Evolutionary conservation across 2,329 filamentous ascomycete genomes (phyloP), one percentile per base, ranked within the genome.

Genomic region (Phialocephala subalpina): DNA sequence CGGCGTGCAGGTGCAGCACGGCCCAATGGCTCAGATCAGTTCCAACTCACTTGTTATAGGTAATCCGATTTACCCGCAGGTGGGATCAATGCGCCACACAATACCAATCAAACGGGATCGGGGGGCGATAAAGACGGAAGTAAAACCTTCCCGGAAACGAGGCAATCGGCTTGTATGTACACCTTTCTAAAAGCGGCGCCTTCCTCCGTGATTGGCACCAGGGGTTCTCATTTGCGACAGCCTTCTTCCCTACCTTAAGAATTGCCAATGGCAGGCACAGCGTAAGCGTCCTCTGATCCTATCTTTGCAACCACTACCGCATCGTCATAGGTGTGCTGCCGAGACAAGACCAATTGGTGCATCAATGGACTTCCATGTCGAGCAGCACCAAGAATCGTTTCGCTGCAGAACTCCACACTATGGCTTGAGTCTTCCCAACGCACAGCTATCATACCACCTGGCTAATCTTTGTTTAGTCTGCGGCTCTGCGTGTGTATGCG

Each of bases 401-500:
- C 49, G 47, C 47, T 27, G 8, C 12, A 53, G 49, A 53, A 29
- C 49, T 53, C 49, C 49, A 53, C 27, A 53, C 14, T 18, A 53
- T 53, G 49, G 49, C 49, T 53, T 53, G 25, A 29, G 49, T 33
- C 3, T 22, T 22, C n/a, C 25, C 49, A 53, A 33, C n/a, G 20
- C 45, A 49, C 25, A 27, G 12, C 11, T 33, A 53, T 53, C 49
- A n/a, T 33, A 18, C 8, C 49, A 27, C 29, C 27, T 16, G 49
- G 49, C 11, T 29, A 53, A 53, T 27, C 12, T 33, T 16, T 11
- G 3, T 11, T 2, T 14, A 53, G 25, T 53, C 20, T 49, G 49
- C 49, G 49, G 49, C 49, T 53, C 49, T 53, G 27, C 27, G 49
- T 29, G 29, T 33, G 25, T 38, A 18, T 45, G 36, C 57, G 57